Percentiles rank a stretch among this genome's conserved stretches.
These are phyloP conservation scores for Phytopythium ostracodes DNA, from an alignment of 352 stramenopile species.

Conservation along the genomic window DNA sequence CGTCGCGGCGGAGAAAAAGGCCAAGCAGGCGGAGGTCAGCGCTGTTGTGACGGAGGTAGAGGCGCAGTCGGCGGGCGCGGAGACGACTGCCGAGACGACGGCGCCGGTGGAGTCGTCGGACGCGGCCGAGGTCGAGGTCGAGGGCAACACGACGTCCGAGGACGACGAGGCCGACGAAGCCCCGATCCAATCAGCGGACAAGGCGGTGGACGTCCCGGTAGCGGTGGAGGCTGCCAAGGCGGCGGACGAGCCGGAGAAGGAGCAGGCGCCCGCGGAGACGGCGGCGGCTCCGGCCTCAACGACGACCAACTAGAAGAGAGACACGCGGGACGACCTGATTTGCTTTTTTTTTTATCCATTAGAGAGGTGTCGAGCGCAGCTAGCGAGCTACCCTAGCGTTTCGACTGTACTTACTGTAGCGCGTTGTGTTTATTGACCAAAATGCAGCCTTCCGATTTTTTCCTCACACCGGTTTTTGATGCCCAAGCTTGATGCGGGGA, in stretches of 20 bases:
- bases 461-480: neutral
- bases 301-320: conserved; percentile 9
- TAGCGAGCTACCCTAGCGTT: too few relatives aligned
- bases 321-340: neutral
- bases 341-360: conserved; percentile 3
- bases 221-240: conserved; percentile 13
- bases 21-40: neutral
- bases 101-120: conserved; percentile 4
- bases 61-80: neutral
- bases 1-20: neutral
- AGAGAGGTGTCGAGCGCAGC: neutral
- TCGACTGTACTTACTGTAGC: conserved; percentile 1
- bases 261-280: conserved; percentile 6
- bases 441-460: neutral
- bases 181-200: conserved; percentile 12
- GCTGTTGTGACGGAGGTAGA: neutral
- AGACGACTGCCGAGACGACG: conserved; percentile 1
- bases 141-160: conserved; percentile 25
- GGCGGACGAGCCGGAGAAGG: conserved; percentile 19
- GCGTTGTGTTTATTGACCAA: neutral
- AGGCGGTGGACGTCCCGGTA: conserved; percentile 11
- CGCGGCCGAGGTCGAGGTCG: conserved; percentile 18
- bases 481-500: too few relatives aligned
- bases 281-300: conserved; percentile 1
- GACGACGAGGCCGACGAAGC: conserved; percentile 23